Evolutionary conservation across 1,284 basidiomycete species (phyloP).

Genomic region (Inonotus hispidus): DNA sequence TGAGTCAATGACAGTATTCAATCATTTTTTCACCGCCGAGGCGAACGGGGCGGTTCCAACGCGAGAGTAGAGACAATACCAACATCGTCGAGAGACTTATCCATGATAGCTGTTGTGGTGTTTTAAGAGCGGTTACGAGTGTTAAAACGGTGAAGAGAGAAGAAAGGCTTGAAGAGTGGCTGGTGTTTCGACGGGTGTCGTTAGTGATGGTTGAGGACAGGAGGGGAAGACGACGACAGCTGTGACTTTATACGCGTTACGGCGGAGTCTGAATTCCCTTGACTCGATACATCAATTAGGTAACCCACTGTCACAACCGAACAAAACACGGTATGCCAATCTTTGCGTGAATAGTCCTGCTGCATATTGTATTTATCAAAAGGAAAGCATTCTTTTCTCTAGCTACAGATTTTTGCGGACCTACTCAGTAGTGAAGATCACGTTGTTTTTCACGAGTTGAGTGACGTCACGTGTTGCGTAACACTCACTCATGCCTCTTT

Average conservation of each 20-base stretch:
- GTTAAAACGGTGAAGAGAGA: constrained; percentile 19
- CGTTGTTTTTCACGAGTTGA: no score
- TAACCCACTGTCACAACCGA: not conserved
- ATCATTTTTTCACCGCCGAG: constrained; percentile 18
- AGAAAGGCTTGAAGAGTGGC: not conserved
- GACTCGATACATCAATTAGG: not conserved
- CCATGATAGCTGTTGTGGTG: constrained; percentile 42
- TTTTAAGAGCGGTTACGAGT: constrained; percentile 4
- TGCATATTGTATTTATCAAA: no score
- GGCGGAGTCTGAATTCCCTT: constrained; percentile 2
- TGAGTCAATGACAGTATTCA: constrained; percentile 16
- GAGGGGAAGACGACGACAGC: not conserved
- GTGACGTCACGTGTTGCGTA: not conserved
- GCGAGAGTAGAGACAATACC: constrained; percentile 27
- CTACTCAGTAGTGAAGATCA: no score
- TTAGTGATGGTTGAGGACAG: constrained; percentile 8
- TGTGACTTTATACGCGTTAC: constrained; percentile 4
- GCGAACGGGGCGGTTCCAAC: constrained; percentile 21
- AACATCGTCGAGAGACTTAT: constrained; percentile 89
- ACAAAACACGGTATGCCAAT: not conserved
- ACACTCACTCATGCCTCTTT: not conserved
- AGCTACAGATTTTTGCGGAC: no score
- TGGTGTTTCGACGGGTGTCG: not conserved
- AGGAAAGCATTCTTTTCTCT: no score
- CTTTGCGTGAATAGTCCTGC: no score